phyloP scores from a whole-genome alignment of 495 filamentous ascomycete genomes.

The Penicillium longicatenatum region DNA sequence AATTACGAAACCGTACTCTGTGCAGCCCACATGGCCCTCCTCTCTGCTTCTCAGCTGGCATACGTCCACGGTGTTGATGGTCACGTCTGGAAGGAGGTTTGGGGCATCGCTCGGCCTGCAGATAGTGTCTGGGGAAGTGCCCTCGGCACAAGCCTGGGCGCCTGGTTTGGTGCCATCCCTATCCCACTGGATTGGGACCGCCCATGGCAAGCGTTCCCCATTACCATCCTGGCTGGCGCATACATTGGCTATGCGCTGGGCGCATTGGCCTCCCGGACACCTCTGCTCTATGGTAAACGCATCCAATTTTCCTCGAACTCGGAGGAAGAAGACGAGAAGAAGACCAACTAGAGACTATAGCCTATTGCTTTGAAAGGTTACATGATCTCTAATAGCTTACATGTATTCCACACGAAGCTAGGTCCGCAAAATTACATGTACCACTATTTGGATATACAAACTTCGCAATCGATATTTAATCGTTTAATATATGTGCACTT shows the following conservation, averaged over 20 bases:
- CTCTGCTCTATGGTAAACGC: slow-evolving; percentile 60
- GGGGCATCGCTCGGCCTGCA: slow-evolving; percentile 44
- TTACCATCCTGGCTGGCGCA: slow-evolving; percentile 77
- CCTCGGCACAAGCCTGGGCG: slow-evolving; percentile 52
- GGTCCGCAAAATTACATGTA: background rate
- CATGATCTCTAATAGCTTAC: background rate
- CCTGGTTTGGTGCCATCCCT: slow-evolving; percentile 74
- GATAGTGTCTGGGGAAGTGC: slow-evolving; percentile 45
- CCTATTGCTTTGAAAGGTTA: background rate
- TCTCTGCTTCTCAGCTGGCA: slow-evolving; percentile 73
- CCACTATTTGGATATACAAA: background rate
- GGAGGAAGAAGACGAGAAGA: slow-evolving; percentile 26
- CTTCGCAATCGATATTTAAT: background rate
- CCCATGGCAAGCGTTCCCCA: slow-evolving; percentile 97
- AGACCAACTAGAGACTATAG: slow-evolving; percentile 25
- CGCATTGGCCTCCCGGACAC: slow-evolving; percentile 58
- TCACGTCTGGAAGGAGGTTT: slow-evolving; percentile 71
- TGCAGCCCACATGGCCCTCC: slow-evolving; percentile 77
- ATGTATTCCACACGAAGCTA: background rate
- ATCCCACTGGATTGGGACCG: slow-evolving; percentile 95
- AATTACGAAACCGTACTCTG: slow-evolving; percentile 73
- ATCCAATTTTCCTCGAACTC: slow-evolving; percentile 55
- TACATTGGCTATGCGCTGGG: slow-evolving; percentile 69
- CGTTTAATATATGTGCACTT: background rate
- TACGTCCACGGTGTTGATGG: slow-evolving; percentile 83